phyloP scores from a whole-genome alignment of 331 rosid genomes.

The Quercus lobata region DNA sequence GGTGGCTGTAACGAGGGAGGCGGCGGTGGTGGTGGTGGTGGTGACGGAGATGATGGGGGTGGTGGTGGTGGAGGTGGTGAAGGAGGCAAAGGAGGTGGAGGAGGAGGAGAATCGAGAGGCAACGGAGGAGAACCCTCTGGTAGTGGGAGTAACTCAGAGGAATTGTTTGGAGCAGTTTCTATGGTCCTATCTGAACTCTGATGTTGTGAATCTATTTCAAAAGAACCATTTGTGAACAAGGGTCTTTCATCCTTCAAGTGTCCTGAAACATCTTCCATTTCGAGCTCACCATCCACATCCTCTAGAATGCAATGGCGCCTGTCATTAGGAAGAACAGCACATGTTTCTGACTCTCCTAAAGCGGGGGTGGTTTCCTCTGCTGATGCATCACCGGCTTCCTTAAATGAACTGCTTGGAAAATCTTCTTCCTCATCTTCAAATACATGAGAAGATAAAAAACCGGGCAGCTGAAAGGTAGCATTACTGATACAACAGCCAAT shows the following conservation, averaged over 20 bases:
- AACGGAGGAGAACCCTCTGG: constrained; percentile 90
- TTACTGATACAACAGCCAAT: constrained; percentile 58
- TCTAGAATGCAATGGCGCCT: constrained; percentile 94
- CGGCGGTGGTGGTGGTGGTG: constrained; percentile 40
- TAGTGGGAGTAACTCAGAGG: constrained; percentile 44
- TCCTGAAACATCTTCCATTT: constrained; percentile 99
- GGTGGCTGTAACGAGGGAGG: constrained; percentile 64
- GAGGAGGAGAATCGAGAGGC: constrained; percentile 92
- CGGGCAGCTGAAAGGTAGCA: constrained; percentile 97
- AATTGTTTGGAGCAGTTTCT: constrained; percentile 38
- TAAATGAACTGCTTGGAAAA: constrained; percentile 44
- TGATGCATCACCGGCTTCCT: constrained; percentile 52
- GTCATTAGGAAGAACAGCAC: constrained; percentile 74
- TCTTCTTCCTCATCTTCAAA: constrained; percentile 79
- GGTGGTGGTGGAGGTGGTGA: constrained; percentile 59
- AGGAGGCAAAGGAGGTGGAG: constrained; percentile 90
- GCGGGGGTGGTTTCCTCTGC: constrained; percentile 38
- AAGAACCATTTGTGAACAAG: constrained; percentile 29
- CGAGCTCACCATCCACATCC: constrained; percentile 97
- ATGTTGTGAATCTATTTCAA: constrained; percentile 45
- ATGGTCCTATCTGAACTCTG: constrained; percentile 35
- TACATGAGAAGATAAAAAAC: constrained; percentile 65
- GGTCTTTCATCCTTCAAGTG: constrained; percentile 75
- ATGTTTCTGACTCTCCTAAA: constrained; percentile 69
- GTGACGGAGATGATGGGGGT: constrained; percentile 2